These are phyloP conservation scores for Triangularia verruculosa DNA, from an alignment of 2,329 filamentous ascomycete genomes.

Conservation along the genomic window DNA sequence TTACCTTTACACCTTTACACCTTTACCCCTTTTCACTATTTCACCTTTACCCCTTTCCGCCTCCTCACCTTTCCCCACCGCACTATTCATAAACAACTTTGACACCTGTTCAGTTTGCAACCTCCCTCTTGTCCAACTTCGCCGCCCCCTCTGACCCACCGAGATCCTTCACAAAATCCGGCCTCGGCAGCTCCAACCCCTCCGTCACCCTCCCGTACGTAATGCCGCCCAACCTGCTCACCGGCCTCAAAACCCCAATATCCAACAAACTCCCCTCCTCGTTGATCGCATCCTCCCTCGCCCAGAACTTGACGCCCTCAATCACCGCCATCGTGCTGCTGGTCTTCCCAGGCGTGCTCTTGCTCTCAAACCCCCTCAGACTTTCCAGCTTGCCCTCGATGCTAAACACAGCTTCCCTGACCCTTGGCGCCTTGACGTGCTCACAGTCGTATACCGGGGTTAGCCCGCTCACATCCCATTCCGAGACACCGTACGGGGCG, in stretches of 20 bases:
- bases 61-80: too few relatives aligned
- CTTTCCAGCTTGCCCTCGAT: conserved; percentile 78
- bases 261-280: conserved; percentile 72
- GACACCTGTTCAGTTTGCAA: neutral
- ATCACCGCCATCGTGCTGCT: conserved; percentile 72
- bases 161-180: conserved; percentile 50
- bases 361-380: conserved; percentile 74
- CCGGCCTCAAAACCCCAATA: conserved; percentile 69
- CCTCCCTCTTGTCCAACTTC: conserved; percentile 48
- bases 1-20: too few relatives aligned
- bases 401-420: conserved; percentile 78
- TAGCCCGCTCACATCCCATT: conserved; percentile 77
- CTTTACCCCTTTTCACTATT: too few relatives aligned
- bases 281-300: conserved; percentile 81
- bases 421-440: conserved; percentile 67
- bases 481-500: conserved; percentile 69
- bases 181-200: conserved; percentile 57
- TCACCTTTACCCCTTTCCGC: too few relatives aligned
- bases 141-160: conserved; percentile 54
- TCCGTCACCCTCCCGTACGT: conserved; percentile 67
- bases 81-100: too few relatives aligned
- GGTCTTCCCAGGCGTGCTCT: conserved; percentile 67
- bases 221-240: conserved; percentile 80
- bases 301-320: conserved; percentile 87
- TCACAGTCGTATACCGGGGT: conserved; percentile 63